Base-by-base conservation (phyloP, 2,329 filamentous ascomycete species). In the Penicillium sp. region DNA sequence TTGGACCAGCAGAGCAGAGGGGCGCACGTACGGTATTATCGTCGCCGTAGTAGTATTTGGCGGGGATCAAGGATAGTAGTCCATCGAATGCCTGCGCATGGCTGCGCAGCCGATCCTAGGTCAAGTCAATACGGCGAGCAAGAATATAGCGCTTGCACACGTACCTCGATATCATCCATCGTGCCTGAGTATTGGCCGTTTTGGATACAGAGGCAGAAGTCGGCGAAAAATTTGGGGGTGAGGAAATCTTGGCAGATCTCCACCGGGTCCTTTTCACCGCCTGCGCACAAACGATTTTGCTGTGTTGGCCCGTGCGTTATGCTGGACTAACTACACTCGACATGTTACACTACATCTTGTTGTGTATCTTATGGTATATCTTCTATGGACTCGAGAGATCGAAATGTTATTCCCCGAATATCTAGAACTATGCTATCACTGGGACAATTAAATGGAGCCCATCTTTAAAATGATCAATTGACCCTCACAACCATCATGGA, bases 31-130 rank as follows among this genome's bases (percentile, higher is more conserved):
- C 90, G 75, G 83, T 91, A 59, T 83, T 89, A 71, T 96, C 91
- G 72, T 92, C 87, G 52, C 88, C 90, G 67, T 95, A 96, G 76
- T 96, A 96, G 66, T 91, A 86, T 75, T 94, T 92, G 57, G 91
- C 91, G 36, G 92, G 91, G 55, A 95, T 96, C 60, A 96, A 80
- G 54, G 91, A 93, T 72, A 96, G 80, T 48, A 96, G 80, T 42
- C 91, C 91, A 75, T 95, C 89, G 68, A 96, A 96, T 61, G 91
- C 89, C 76, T 90, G 84, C 61, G 90, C 81, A 71, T 79, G 76
- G 69, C 76, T 78, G 66, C 75, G 75, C 59, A 80, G 70, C 61
- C 77, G 75, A 65, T 79, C 76, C 78, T 80, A 64, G 51, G 54
- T 50, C 18, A 24, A 58, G 52, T 67, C 58, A 59, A 58, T 58